Base-by-base conservation (phyloP, 2,329 filamentous ascomycete species). In the Pseudogymnoascus sp. region DNA sequence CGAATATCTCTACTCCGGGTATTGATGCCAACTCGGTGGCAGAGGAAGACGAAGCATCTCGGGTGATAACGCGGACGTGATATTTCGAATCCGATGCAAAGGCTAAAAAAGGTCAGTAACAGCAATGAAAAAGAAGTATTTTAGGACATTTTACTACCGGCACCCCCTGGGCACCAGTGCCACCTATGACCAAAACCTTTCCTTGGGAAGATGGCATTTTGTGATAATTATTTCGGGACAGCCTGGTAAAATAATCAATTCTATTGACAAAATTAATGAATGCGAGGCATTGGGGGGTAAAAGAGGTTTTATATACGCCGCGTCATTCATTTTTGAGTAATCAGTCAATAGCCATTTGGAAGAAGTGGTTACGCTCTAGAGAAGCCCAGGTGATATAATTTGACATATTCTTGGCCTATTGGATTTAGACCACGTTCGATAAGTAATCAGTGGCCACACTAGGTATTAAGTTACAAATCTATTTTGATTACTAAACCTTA, bases 181-280 rank as follows among this genome's bases (percentile, higher is more conserved):
- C 73, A 9, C 74, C 74, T 32, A 75, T 71, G 34, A 74, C 60
- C 74, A 76, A 71, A 87, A 89, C 35, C 76, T 77, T 69, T 80
- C 86, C 39, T 74, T 75, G 38, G 75, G 71, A 14, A 75, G 74
- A 30, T 81, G 81, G 28, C 77, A 75, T 61, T 25, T 47, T 47
- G 5, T 28, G 20, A 25, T 6, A 28, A 28, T 7, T 11, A 20
- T 25, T 47, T 28, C 6, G 12, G 25, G 41, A 4, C 4, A 28
- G 41, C n/a, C 18, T 47, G n/a, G 41, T 8, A 47, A 8, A n/a
- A 6, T 20, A n/a, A 47, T 28, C 2, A 25, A 47, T 28, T 47
- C 25, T 9, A 47, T 47, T 3, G 12, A n/a, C 6, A n/a, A n/a
- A 47, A 12, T 8, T 47, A n/a, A n/a, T n/a, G 12, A 3, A 41